These are phyloP conservation scores for Volutella citrinella DNA, from an alignment of 2,329 filamentous ascomycete genomes.

Conservation along the genomic window DNA sequence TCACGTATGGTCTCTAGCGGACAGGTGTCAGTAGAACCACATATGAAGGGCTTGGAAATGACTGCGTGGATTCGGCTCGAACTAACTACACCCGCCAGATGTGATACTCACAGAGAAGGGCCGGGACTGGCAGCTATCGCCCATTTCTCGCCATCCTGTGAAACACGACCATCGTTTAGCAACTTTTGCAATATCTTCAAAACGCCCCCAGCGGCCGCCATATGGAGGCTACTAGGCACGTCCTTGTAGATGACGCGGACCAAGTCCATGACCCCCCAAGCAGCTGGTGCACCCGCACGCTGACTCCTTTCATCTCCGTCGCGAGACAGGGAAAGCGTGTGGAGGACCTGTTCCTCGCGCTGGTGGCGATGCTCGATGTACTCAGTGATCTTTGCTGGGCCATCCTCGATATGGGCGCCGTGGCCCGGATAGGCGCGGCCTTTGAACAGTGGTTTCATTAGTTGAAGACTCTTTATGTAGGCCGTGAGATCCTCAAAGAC, in stretches of 20 bases:
- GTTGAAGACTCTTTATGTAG: slow-evolving; percentile 67
- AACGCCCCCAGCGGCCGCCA: slow-evolving; percentile 73
- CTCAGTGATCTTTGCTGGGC: slow-evolving; percentile 68
- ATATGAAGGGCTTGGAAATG: too few species aligned
- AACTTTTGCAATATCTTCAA: slow-evolving; percentile 79
- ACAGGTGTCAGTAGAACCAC: too few species aligned
- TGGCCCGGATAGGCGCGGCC: slow-evolving; percentile 85
- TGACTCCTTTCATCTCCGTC: too few species aligned
- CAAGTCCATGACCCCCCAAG: slow-evolving; percentile 73
- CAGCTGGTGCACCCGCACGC: slow-evolving; percentile 25
- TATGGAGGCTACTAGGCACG: slow-evolving; percentile 71
- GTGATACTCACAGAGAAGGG: slow-evolving; percentile 17
- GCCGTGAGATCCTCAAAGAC: slow-evolving; percentile 74
- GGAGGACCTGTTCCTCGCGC: slow-evolving; percentile 75
- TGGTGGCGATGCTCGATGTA: slow-evolving; percentile 80
- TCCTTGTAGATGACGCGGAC: slow-evolving; percentile 86
- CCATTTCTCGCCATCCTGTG: slow-evolving; percentile 32
- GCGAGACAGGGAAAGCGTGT: slow-evolving; percentile 44
- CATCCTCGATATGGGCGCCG: slow-evolving; percentile 73
- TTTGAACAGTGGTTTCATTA: slow-evolving; percentile 63
- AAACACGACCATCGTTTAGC: slow-evolving; percentile 66
- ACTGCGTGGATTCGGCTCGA: too few species aligned
- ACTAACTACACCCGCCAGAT: neutral
- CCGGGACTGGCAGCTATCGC: slow-evolving; percentile 21
- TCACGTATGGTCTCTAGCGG: too few species aligned